A percentile compares a stretch with the other conserved stretches of the same genome.
Evolutionary conservation across 805 yeast species (phyloP).

Genomic region (Starmerella cellae): DNA sequence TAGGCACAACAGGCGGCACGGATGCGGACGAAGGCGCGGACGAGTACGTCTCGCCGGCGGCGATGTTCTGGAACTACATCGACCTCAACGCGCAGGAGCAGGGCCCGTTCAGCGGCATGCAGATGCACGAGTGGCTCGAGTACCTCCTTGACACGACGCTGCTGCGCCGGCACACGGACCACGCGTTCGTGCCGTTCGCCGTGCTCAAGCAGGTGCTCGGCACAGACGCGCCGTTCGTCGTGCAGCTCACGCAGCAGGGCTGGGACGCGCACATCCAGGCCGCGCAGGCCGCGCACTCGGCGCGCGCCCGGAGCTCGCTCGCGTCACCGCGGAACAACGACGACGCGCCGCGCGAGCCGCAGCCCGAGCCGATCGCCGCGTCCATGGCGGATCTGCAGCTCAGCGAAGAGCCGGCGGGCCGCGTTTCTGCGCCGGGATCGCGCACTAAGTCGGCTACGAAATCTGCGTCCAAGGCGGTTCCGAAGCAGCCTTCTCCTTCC

Average conservation of each 20-base stretch:
- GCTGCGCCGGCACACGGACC: conserved; percentile 48
- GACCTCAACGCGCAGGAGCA: conserved; percentile 60
- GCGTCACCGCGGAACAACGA: neutral
- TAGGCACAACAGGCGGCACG: neutral
- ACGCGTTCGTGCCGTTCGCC: conserved; percentile 37
- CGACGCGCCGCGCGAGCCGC: neutral
- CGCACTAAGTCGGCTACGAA: neutral
- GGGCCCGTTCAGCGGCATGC: conserved; percentile 64
- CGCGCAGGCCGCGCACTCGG: neutral
- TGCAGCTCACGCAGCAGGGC: conserved; percentile 5
- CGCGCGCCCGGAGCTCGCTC: neutral
- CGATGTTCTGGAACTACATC: conserved; percentile 48
- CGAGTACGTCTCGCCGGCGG: neutral
- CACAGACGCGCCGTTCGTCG: conserved; percentile 49
- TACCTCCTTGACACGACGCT: conserved; percentile 39
- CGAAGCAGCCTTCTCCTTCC: too few relatives aligned
- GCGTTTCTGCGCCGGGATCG: neutral
- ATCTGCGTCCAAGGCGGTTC: neutral
- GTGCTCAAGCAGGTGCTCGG: conserved; percentile 40
- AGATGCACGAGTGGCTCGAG: conserved; percentile 62
- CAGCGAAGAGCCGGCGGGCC: neutral
- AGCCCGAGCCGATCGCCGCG: neutral
- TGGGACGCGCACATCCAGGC: conserved; percentile 14
- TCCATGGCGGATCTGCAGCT: neutral
- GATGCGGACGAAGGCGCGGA: neutral